phyloP scores from a whole-genome alignment of 768 basidiomycete species.

The Suillus fuscotomentosus region DNA sequence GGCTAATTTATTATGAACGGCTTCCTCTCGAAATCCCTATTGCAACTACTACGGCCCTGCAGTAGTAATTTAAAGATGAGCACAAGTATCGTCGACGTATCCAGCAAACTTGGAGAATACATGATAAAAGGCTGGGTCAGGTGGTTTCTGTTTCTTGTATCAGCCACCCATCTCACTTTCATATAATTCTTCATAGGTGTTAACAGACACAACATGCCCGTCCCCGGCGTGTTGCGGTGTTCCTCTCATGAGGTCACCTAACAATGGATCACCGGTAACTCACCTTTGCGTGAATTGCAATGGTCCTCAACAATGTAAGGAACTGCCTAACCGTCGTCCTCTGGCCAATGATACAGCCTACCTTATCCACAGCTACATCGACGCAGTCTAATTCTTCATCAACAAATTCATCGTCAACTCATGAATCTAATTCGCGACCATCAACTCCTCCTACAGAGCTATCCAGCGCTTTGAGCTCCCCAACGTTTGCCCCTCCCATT shows the following conservation, averaged over 20 bases:
- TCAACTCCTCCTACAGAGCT: constrained; percentile 82
- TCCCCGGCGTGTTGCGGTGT: constrained; percentile 50
- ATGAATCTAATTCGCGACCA: constrained; percentile 45
- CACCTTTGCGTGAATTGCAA: constrained; percentile 69
- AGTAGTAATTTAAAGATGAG: constrained; percentile 37
- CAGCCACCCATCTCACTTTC: not conserved
- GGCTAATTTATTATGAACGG: not conserved
- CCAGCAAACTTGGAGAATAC: constrained; percentile 63
- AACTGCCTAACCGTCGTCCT: not conserved
- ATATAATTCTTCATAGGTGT: constrained; percentile 37
- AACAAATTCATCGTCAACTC: constrained; percentile 48
- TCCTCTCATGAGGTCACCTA: constrained; percentile 77
- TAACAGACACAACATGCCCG: constrained; percentile 66
- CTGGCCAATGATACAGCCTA: not conserved
- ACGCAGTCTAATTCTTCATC: constrained; percentile 34
- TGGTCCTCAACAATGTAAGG: constrained; percentile 33
- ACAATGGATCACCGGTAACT: constrained; percentile 39
- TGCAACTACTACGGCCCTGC: not conserved
- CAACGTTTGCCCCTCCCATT: constrained; percentile 59
- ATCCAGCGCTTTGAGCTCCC: constrained; percentile 59
- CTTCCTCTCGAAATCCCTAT: constrained; percentile 1
- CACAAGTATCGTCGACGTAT: constrained; percentile 51
- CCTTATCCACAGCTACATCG: constrained; percentile 10
- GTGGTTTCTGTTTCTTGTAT: constrained; percentile 1
- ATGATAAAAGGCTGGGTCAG: constrained; percentile 79